Base-by-base conservation (phyloP, 306 rosid genomes). In the Lablab purpureus region DNA sequence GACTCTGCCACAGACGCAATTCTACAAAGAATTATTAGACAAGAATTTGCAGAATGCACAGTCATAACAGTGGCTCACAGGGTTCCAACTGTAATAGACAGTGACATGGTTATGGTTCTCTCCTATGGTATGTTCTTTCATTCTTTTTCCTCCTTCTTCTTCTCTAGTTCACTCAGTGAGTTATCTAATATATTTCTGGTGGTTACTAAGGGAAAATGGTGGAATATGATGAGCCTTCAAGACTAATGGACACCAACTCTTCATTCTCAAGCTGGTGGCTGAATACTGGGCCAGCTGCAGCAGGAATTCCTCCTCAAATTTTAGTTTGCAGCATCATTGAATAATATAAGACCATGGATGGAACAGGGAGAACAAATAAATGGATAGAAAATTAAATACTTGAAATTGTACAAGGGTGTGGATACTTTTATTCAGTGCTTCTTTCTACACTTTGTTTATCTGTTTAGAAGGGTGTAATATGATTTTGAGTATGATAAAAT, bases 41-140 rank as follows among this genome's bases (percentile, higher is more conserved):
- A 84, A 74, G 93, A 93, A 75, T 91, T 93, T 62, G 79, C 81
- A 17, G 87, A 79, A 59, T 88, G 97, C 91, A 93, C 97, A 1
- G 95, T 93, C 10, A 81, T 91, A 72, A 87, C 97, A 0, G 94
- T 89, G 11, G 94, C 98, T 84, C 97, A 93, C 18, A 83, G 95
- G 84, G 92, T 93, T 76, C 95, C 97, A 22, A 91, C 98, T 10
- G 98, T 91, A 1, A 84, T 88, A 55, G 97, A 91, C 45, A 88
- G 97, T 82, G 92, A 93, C 83, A 87, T 87, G 92, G 98, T 93
- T 86, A 87, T 93, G 93, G 98, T 93, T 55, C 85, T 89, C 19
- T 91, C 98, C 46, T 84, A 82, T 71, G 94, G 97, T 93, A 91
- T 45, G 86, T 50, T 63, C 18, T 36, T 21, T 56, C 30, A 8